Base-by-base conservation (phyloP, 2,329 filamentous ascomycete genomes). In the Sclerotinia minor region DNA sequence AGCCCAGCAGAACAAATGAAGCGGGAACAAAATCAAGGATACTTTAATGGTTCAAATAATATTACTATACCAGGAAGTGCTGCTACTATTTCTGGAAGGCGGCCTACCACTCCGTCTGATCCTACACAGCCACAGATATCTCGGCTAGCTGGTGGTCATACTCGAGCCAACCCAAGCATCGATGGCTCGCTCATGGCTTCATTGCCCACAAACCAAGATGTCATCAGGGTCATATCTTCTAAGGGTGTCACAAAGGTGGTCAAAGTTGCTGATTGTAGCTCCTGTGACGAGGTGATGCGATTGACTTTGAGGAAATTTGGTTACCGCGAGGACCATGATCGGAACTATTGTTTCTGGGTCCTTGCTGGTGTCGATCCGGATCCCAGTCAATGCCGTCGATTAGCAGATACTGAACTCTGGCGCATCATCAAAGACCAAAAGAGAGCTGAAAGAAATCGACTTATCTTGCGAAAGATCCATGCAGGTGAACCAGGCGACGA, bases 331-430 rank as follows among this genome's bases (percentile, higher is more conserved):
- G 92, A 94, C 71, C 93, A 97, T 75, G 91, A 95, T 77, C 88
- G 93, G 75, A 97, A 96, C 76, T 98, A 97, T 80, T 97, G 94
- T 81, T 98, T 99, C 81, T 98, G 95, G 83, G 90, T 97, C 0
- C 83, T 98, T 68, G 89, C 92, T 72, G 94, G 94, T 63, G 82
- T 92, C 50, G 92, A 97, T 59, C 89, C 94, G 1, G 90, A 95
- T 73, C 90, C 92, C 41, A 86, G 85, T 61, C 88, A 93, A 76
- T 96, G 92, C 77, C 89, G 93, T 69, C 88, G 92, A 61, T 83
- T 98, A 50, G 89, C 89, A 45, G 95, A 99, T 75, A 89, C 88
- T 5, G 95, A 99, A 77, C 82, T 99, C 15, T 91, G 95, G 84
- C 89, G 92, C 69, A 92, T 98, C 66, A 96, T 96, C 79, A 93